Evolutionary conservation across 225 moss, liverwort and hornwort genomes (phyloP).

Genomic region (Pseudoscleropodium purum): DNA sequence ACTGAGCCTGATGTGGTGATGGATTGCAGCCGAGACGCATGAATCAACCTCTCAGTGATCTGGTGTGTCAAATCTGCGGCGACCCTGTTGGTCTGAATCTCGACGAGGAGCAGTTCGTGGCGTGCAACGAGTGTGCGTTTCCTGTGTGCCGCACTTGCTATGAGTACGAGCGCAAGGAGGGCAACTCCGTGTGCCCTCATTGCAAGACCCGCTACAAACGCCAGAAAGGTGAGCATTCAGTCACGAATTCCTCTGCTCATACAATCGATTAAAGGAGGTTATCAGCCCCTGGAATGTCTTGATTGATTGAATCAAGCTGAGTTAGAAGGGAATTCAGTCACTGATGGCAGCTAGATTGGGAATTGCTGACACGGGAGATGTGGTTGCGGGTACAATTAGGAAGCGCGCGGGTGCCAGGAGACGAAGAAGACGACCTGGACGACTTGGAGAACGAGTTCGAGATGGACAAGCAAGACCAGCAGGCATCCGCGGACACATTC

Average conservation of each 20-base stretch:
- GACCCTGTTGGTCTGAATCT: constrained; percentile 79
- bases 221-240: constrained; percentile 43
- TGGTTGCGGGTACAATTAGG: constrained; percentile 20
- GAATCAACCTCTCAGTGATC: constrained; percentile 51
- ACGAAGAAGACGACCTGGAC: constrained; percentile 74
- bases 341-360: background rate
- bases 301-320: background rate
- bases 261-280: background rate
- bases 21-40: constrained; percentile 56
- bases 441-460: constrained; percentile 89
- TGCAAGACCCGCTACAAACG: constrained; percentile 93
- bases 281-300: background rate
- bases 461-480: constrained; percentile 67
- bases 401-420: constrained; percentile 81
- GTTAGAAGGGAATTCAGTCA: background rate
- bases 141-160: constrained; percentile 93
- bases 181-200: constrained; percentile 82
- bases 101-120: constrained; percentile 78
- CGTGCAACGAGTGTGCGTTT: constrained; percentile 96
- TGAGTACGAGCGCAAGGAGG: constrained; percentile 98
- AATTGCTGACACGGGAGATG: background rate
- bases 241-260: background rate
- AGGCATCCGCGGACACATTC: constrained; percentile 47
- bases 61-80: constrained; percentile 85
- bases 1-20: background rate